Conservation (phyloP, 805 yeast species). For the Grigorovia transvaalensis region DNA sequence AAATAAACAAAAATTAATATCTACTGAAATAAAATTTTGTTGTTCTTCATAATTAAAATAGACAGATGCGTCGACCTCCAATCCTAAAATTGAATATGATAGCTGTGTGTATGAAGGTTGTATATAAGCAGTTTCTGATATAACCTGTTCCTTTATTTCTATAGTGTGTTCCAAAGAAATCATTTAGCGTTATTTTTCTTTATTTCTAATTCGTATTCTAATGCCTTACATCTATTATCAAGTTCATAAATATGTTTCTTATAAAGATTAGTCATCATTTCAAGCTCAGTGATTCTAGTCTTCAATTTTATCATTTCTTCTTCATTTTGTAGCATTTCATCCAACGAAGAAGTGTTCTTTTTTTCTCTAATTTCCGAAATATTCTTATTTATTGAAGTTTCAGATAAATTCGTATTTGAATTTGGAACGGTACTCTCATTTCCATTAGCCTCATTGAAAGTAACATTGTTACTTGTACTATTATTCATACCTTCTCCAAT, state of each 20-base stretch:
- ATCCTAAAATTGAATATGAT: neutral
- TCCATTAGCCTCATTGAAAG: neutral
- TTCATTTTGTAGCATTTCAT: conserved; percentile 14
- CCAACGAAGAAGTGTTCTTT: neutral
- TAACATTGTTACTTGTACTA: no score
- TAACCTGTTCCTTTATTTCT: no score
- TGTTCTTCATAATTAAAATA: no score
- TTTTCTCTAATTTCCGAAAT: neutral
- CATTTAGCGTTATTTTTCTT: neutral
- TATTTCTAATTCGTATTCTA: conserved; percentile 11
- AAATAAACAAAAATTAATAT: no score
- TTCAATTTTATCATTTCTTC: conserved; percentile 38
- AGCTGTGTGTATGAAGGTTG: neutral
- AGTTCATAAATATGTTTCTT: conserved; percentile 73
- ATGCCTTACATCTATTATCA: conserved; percentile 35
- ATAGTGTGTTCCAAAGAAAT: no score
- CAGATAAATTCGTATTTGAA: neutral
- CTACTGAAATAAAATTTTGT: no score
- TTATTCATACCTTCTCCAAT: neutral
- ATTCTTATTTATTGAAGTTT: no score
- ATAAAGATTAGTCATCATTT: conserved; percentile 81
- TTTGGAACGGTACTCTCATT: neutral
- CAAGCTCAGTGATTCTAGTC: conserved; percentile 79
- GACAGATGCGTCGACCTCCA: neutral
- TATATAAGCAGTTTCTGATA: no score